Percentiles rank a stretch among this genome's conserved stretches.
Conservation (phyloP, 345 rosid species). For the Eucalyptus regnans region DNA sequence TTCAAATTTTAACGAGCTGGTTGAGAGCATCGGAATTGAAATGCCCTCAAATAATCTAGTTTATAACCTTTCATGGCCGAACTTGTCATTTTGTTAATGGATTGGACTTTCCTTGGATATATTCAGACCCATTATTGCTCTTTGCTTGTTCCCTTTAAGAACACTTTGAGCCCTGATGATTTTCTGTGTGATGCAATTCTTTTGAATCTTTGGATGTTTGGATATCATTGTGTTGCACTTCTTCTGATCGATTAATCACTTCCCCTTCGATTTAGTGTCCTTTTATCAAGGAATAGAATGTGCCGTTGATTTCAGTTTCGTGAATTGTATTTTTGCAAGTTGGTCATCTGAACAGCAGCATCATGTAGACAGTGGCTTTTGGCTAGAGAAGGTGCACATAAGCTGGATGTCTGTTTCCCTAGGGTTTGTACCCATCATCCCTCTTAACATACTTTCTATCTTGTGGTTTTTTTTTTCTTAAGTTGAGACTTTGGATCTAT, state of each 20-base stretch:
- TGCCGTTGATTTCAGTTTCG: too few relatives aligned
- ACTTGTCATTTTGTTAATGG: neutral
- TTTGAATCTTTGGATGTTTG: neutral
- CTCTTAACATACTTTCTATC: too few relatives aligned
- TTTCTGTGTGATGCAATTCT: neutral
- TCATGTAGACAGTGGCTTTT: too few relatives aligned
- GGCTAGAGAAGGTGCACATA: too few relatives aligned
- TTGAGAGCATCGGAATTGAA: conserved; percentile 18
- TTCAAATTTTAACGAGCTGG: too few relatives aligned
- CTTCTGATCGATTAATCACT: neutral
- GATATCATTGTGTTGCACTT: neutral
- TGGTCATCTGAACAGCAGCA: too few relatives aligned
- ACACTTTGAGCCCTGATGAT: neutral
- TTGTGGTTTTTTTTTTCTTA: too few relatives aligned
- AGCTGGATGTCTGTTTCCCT: too few relatives aligned
- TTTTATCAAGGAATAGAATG: neutral
- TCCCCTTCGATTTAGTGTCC: neutral
- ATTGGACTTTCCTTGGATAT: neutral
- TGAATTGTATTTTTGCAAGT: too few relatives aligned
- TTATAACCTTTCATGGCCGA: conserved; percentile 28
- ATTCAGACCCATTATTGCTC: neutral
- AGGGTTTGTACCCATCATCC: too few relatives aligned
- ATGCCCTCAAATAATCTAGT: conserved; percentile 36
- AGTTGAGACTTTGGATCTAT: too few relatives aligned
- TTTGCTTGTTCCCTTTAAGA: neutral